Percentiles rank a stretch among this genome's conserved stretches.
Conservation (phyloP, 495 filamentous ascomycete species). For the Penicillium samsonianum region DNA sequence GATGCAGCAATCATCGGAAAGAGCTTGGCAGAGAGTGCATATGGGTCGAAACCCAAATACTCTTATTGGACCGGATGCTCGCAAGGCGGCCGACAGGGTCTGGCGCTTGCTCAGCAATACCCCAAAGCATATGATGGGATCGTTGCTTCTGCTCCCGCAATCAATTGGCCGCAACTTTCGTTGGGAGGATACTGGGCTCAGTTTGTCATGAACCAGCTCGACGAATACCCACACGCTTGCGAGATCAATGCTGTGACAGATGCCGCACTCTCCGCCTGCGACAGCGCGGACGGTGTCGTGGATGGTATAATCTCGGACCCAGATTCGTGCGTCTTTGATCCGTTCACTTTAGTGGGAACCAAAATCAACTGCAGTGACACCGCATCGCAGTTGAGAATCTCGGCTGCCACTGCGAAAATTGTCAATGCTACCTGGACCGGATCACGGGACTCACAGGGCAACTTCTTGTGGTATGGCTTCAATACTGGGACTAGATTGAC, state of each 20-base stretch:
- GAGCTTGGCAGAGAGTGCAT: constrained; percentile 14
- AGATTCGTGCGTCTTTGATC: constrained; percentile 2
- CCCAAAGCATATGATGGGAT: constrained; percentile 60
- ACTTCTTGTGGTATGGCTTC: neutral
- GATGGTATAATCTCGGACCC: constrained; percentile 61
- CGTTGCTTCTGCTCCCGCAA: constrained; percentile 51
- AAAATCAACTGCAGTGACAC: neutral
- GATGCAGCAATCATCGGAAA: constrained; percentile 28
- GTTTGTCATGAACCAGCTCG: constrained; percentile 27
- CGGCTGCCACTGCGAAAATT: neutral
- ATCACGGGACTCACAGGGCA: neutral
- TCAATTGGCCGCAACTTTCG: constrained; percentile 41
- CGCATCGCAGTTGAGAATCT: neutral
- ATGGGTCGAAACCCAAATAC: constrained; percentile 23
- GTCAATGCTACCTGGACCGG: constrained; percentile 1
- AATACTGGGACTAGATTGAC: neutral
- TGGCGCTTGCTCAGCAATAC: constrained; percentile 43
- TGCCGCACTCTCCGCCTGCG: constrained; percentile 44
- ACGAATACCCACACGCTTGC: constrained; percentile 33
- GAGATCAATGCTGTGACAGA: constrained; percentile 48
- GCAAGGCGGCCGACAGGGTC: constrained; percentile 49
- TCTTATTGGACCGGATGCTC: constrained; percentile 53
- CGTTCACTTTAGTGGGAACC: neutral
- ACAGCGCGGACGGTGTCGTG: constrained; percentile 54
- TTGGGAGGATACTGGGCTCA: constrained; percentile 22